Base-by-base conservation (phyloP, 2,329 filamentous ascomycete species). In the Exophiala spinifera region DNA sequence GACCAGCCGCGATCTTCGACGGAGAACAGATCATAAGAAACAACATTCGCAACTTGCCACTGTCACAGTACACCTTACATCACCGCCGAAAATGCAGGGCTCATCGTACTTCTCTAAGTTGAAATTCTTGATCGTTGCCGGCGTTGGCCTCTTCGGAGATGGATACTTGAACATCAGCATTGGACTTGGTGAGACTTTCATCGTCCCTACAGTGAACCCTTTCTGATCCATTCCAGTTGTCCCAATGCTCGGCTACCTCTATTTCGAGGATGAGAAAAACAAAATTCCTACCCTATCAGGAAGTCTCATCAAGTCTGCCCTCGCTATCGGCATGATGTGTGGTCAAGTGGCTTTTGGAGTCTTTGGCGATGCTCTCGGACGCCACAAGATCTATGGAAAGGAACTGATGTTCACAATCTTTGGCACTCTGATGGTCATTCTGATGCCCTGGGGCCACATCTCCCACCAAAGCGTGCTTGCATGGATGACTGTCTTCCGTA, bases 81-180 rank as follows among this genome's bases (percentile, higher is more conserved):
- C 21, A 44, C 6, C 21, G 6, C 46, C 46, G n/a, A 33, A 36
- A 42, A 55, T 55, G 52, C 15, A 51, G 7, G 51, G 34, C 15
- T 17, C 34, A 8, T 46, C 55, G 15, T 46, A 46, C 14, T 57
- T 57, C 34, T 52, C 49, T 36, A 63, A 64, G 23, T 21, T 65
- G 46, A 61, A 61, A 42, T 66, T 66, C 45, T 44, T 66, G 28
- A 23, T 57, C 14, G 61, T 63, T 4, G 59, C 64, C 2, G 64
- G 64, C 14, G 60, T 62, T 51, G 64, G 64, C 40, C 61, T 66
- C 46, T 65, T 65, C 47, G 58, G 62, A 21, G 64, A 66, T 62
- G 64, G 64, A 13, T 66, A 64, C 57, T 56, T 66, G 5, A 66
- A 66, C 40, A 44, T 65, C 21, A 61, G 63, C 21, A 65, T 66